A percentile compares a stretch with the other conserved stretches of the same genome.
phyloP scores from a whole-genome alignment of 2,329 filamentous ascomycete species.

The Paraconiothyrium sp. region DNA sequence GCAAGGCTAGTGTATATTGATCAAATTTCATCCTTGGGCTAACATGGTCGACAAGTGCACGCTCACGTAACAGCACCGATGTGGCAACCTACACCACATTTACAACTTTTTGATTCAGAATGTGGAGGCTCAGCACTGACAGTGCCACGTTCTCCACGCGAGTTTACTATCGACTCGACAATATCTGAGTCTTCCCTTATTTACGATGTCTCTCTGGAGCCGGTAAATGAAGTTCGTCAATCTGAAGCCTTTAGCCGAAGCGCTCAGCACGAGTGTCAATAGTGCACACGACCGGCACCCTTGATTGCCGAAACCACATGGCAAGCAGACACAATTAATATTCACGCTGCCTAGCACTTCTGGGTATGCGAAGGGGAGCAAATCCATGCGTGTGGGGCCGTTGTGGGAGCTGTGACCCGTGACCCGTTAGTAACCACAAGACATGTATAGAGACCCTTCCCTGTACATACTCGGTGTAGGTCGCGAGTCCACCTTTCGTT shows the following conservation, averaged over 20 bases:
- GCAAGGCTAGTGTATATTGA: no score
- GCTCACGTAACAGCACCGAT: not conserved
- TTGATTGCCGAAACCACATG: constrained; percentile 9
- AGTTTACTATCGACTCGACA: not conserved
- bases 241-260: constrained; percentile 11
- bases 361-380: not conserved
- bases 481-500: not conserved
- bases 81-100: not conserved
- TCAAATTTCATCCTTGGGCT: no score
- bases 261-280: not conserved
- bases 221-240: constrained; percentile 1
- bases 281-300: not conserved
- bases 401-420: constrained; percentile 11
- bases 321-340: not conserved
- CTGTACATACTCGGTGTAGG: not conserved
- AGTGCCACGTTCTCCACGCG: constrained; percentile 6
- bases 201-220: not conserved
- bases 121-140: not conserved
- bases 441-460: not conserved
- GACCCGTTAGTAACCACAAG: not conserved
- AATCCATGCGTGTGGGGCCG: constrained; percentile 8
- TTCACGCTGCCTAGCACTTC: not conserved
- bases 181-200: not conserved
- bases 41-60: not conserved
- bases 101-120: not conserved